Base-by-base conservation (phyloP, 2,329 filamentous ascomycete genomes). In the Cercospora zeae-maydis region DNA sequence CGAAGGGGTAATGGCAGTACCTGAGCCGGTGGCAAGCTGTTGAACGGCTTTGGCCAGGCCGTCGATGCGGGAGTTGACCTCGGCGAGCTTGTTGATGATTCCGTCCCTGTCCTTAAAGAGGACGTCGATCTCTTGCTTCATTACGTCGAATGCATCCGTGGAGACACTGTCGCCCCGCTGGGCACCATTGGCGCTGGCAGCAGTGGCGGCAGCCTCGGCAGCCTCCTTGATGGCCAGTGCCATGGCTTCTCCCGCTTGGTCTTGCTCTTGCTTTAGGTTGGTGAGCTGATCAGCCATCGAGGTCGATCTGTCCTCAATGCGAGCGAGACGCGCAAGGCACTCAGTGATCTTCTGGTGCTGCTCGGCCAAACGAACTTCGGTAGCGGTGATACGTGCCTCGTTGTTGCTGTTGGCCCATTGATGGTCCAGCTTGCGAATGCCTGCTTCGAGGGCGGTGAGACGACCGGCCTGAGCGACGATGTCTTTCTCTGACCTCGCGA, bases 51-150 rank as follows among this genome's bases (percentile, higher is more conserved):
- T 63, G 4, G 53, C 55, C 10, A 71, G 47, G 14, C 64, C 62
- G 11, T 39, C 42, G 52, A 69, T 59, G 30, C 58, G 59, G 9
- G 56, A 52, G 27, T 65, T 62, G 57, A 59, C 49, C 6, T 67
- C 63, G 11, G 61, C 37, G 45, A 70, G 51, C 45, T 64, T 55
- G 4, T 31, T 47, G 36, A 67, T 16, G 37, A 70, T 63, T 14
- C 63, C 66, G 37, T 71, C 70, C 27, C 66, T 61, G 47, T 70
- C 67, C 21, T 64, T 60, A 63, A 69, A 70, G 19, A 70, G 62
- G 16, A 65, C 58, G 27, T 67, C 62, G 27, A 70, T 58, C 51
- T 69, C 68, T 9, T 62, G 52, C 19, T 67, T 62, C 39, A 67
- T 63, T 47, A 33, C 59, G 1, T 59, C 39, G 31, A 63, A 24